Conservation (phyloP, 331 rosid species). For the Pyrus hybrid region DNA sequence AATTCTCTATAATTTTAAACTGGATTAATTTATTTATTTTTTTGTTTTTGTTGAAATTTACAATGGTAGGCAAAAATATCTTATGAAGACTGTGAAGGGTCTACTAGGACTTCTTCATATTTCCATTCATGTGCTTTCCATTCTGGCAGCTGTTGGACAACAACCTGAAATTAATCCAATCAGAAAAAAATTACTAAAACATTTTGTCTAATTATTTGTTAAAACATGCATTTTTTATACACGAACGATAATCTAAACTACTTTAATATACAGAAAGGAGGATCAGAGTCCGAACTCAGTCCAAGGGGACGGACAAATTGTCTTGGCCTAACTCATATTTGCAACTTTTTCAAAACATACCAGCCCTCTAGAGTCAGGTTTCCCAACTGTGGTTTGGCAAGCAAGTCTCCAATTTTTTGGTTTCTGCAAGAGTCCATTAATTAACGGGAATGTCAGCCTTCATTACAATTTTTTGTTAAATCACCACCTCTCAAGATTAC, state of each 20-base stretch:
- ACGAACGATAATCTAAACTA: not conserved
- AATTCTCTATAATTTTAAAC: not conserved
- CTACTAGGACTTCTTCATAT: conserved; percentile 27
- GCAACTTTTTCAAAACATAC: conserved; percentile 26
- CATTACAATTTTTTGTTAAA: not conserved
- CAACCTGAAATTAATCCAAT: conserved; percentile 39
- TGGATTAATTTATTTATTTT: not conserved
- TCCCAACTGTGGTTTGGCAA: conserved; percentile 80
- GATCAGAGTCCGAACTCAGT: not conserved
- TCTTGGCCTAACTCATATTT: not conserved
- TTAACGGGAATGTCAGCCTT: not conserved
- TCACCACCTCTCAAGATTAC: not conserved
- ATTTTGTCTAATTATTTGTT: not conserved
- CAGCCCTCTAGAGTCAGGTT: conserved; percentile 66
- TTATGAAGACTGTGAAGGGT: conserved; percentile 23
- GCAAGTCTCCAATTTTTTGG: conserved; percentile 96
- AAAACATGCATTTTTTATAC: not conserved
- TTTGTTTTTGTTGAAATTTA: not conserved
- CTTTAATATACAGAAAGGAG: not conserved
- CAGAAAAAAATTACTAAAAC: not conserved
- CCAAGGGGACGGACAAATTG: not conserved
- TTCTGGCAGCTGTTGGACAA: conserved; percentile 80
- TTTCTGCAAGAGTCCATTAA: conserved; percentile 39
- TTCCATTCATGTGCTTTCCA: conserved; percentile 93
- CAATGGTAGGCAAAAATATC: not conserved